These are phyloP conservation scores for Myxozyma melibiosi DNA, from an alignment of 805 yeast species.

Conservation along the genomic window DNA sequence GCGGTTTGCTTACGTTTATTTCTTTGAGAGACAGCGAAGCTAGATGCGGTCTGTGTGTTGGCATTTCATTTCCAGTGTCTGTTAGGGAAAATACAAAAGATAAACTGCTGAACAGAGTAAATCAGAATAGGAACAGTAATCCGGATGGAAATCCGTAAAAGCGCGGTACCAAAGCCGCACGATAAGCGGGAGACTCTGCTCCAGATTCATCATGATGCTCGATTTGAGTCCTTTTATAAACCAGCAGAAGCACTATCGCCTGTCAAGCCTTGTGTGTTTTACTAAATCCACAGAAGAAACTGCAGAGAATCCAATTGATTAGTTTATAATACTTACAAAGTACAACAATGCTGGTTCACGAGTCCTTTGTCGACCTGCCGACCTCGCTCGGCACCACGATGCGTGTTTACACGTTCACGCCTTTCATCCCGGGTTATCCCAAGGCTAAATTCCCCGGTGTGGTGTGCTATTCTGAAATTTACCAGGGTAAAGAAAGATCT, in stretches of 20 bases:
- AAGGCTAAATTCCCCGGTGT: slow-evolving; percentile 80
- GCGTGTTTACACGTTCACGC: slow-evolving; percentile 67
- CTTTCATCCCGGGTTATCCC: slow-evolving; percentile 73
- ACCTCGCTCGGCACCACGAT: slow-evolving; percentile 69
- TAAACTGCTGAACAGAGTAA: too few species aligned
- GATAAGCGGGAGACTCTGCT: too few species aligned
- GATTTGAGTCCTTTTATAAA: too few species aligned
- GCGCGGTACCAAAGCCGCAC: too few species aligned
- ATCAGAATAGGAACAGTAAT: too few species aligned
- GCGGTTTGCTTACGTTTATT: slow-evolving; percentile 53
- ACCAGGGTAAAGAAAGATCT: slow-evolving; percentile 52
- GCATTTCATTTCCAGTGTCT: too few species aligned
- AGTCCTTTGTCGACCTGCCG: slow-evolving; percentile 61
- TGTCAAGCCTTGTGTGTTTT: too few species aligned
- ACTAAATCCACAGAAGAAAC: too few species aligned
- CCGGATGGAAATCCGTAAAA: background rate
- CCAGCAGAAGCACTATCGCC: too few species aligned
- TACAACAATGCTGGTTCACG: slow-evolving; percentile 69
- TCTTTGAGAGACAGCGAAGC: slow-evolving; percentile 40
- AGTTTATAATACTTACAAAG: background rate
- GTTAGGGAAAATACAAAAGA: too few species aligned
- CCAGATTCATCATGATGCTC: too few species aligned
- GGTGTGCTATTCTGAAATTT: slow-evolving; percentile 74
- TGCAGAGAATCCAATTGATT: too few species aligned
- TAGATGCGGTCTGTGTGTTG: background rate